Conservation (phyloP, 2,329 filamentous ascomycete genomes). For the Microsporum ferrugineum region DNA sequence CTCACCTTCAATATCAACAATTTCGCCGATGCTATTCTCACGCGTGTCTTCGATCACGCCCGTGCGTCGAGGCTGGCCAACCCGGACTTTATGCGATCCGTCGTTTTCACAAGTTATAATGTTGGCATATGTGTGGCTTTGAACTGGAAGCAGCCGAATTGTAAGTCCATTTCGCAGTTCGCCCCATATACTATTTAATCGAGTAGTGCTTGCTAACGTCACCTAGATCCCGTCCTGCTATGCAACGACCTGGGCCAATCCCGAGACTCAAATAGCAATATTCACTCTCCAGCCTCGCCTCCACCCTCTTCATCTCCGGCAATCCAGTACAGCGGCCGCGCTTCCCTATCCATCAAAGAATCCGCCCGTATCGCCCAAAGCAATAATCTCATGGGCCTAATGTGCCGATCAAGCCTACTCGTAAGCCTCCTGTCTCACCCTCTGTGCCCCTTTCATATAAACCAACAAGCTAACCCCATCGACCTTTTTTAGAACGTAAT, state of each 20-base stretch:
- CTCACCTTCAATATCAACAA: slow-evolving; percentile 72
- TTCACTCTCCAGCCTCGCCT: not conserved
- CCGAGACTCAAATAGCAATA: slow-evolving; percentile 24
- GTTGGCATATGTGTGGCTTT: slow-evolving; percentile 79
- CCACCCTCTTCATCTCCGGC: slow-evolving; percentile 27
- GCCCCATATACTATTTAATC: not conserved
- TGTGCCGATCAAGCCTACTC: slow-evolving; percentile 76
- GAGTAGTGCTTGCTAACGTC: not conserved
- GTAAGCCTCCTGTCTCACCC: slow-evolving; percentile 42
- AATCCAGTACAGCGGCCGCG: slow-evolving; percentile 53
- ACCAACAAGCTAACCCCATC: slow-evolving; percentile 8
- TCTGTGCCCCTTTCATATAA: slow-evolving; percentile 1
- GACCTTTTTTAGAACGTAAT: slow-evolving; percentile 63
- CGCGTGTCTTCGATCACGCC: slow-evolving; percentile 83
- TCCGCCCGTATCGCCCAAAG: slow-evolving; percentile 82
- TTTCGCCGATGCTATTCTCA: slow-evolving; percentile 73
- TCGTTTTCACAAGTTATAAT: slow-evolving; percentile 93
- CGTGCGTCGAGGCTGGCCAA: slow-evolving; percentile 53
- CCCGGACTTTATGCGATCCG: slow-evolving; percentile 65
- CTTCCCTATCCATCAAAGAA: slow-evolving; percentile 82
- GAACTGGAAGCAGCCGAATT: slow-evolving; percentile 99
- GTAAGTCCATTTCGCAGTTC: slow-evolving; percentile 33
- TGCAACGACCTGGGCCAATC: slow-evolving; percentile 74
- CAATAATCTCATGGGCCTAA: slow-evolving; percentile 97
- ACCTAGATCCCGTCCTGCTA: slow-evolving; percentile 69